A percentile compares a stretch with the other conserved stretches of the same genome.
Conservation (phyloP, 495 filamentous ascomycete species). For the Collariella sp. region DNA sequence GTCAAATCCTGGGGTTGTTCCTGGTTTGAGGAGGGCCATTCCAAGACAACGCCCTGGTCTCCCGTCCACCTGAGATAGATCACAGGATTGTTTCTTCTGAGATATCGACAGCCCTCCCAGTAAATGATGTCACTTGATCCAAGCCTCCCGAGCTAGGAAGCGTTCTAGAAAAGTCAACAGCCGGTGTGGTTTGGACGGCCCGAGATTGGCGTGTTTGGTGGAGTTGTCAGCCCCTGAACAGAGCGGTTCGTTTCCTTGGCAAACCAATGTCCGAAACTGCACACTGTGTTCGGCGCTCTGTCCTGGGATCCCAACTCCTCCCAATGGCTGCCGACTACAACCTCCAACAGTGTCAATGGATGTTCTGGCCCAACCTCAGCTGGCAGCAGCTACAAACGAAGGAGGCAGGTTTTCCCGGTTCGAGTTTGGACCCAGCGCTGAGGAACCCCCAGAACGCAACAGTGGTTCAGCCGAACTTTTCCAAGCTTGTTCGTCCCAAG, state of each 20-base stretch:
- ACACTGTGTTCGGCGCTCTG: too few species aligned
- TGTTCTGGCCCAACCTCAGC: too few species aligned
- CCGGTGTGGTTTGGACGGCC: background rate
- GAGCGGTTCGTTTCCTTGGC: too few species aligned
- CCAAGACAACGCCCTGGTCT: too few species aligned
- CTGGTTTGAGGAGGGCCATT: too few species aligned
- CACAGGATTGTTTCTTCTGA: background rate
- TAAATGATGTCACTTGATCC: background rate
- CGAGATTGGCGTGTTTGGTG: constrained; percentile 4
- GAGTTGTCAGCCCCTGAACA: constrained; percentile 8
- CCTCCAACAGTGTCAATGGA: too few species aligned
- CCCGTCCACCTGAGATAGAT: too few species aligned
- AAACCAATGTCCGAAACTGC: too few species aligned
- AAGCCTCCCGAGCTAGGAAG: constrained; percentile 5
- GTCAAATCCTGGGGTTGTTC: too few species aligned
- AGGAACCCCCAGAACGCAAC: background rate
- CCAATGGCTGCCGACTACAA: background rate
- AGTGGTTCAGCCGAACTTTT: background rate
- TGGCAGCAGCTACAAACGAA: too few species aligned
- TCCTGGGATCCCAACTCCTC: background rate
- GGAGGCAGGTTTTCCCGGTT: too few species aligned
- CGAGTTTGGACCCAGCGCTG: background rate
- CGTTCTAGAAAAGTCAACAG: constrained; percentile 12
- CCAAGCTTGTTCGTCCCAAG: background rate
- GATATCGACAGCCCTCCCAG: background rate